These are phyloP conservation scores for Lentinula sp. DNA, from an alignment of 768 basidiomycete genomes.

Conservation along the genomic window DNA sequence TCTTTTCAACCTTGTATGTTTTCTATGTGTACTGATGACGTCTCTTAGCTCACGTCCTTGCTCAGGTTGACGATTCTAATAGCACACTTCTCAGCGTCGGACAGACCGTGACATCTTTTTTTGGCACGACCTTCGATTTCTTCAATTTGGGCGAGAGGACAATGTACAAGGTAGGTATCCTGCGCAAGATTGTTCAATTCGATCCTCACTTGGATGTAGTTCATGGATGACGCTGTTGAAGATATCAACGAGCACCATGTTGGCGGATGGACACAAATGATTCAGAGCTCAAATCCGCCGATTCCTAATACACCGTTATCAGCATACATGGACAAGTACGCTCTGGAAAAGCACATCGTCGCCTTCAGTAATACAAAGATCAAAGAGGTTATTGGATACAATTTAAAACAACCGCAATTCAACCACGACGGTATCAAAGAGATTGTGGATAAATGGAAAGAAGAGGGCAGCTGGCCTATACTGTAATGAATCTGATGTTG, in stretches of 20 bases:
- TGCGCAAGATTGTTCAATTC: not conserved
- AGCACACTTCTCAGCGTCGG: slow-evolving; percentile 65
- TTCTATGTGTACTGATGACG: not conserved
- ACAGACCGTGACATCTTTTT: slow-evolving; percentile 60
- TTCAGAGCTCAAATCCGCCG: slow-evolving; percentile 62
- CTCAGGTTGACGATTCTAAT: slow-evolving; percentile 70
- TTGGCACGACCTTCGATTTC: slow-evolving; percentile 78
- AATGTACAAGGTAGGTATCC: slow-evolving; percentile 50
- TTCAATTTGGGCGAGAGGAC: slow-evolving; percentile 66
- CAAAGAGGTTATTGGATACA: slow-evolving; percentile 66
- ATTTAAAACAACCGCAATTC: slow-evolving; percentile 57
- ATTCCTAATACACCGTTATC: slow-evolving; percentile 65
- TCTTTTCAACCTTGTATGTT: slow-evolving; percentile 72
- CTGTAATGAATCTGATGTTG: slow-evolving; percentile 16
- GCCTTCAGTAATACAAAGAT: slow-evolving; percentile 69
- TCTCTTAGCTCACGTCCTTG: not conserved
- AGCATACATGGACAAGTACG: slow-evolving; percentile 75
- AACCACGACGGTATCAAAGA: slow-evolving; percentile 57
- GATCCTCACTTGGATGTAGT: slow-evolving; percentile 23
- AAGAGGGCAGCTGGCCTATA: slow-evolving; percentile 56
- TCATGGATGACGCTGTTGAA: slow-evolving; percentile 65
- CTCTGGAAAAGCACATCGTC: slow-evolving; percentile 63
- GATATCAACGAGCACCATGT: slow-evolving; percentile 86
- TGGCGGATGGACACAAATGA: slow-evolving; percentile 78
- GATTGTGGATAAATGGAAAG: slow-evolving; percentile 76